These are phyloP conservation scores for Phytophthora cactorum DNA, from an alignment of 352 stramenopile genomes.

Conservation along the genomic window DNA sequence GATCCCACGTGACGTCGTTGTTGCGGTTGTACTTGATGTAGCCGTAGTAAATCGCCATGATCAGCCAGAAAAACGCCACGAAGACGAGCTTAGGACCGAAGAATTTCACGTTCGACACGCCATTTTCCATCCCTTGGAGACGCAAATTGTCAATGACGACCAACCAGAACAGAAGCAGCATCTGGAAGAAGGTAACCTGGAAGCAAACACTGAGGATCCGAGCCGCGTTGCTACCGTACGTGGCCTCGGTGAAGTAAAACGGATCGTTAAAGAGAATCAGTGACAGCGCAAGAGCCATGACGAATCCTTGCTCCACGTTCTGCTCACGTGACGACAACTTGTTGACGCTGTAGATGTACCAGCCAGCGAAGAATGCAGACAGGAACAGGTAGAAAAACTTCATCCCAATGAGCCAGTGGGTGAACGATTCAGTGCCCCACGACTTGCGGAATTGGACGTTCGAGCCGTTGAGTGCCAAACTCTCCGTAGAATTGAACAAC, in stretches of 20 bases:
- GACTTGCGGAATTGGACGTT: slow-evolving; percentile 64
- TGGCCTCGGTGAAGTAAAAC: slow-evolving; percentile 60
- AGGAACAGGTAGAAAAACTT: slow-evolving; percentile 64
- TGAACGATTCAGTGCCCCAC: slow-evolving; percentile 56
- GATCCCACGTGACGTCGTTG: slow-evolving; percentile 59
- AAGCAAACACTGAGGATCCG: slow-evolving; percentile 59
- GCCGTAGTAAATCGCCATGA: slow-evolving; percentile 56
- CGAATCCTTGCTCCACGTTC: slow-evolving; percentile 66
- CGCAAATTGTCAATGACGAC: slow-evolving; percentile 67
- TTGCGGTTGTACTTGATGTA: slow-evolving; percentile 74
- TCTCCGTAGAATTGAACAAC: slow-evolving; percentile 59
- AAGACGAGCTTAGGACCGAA: slow-evolving; percentile 60
- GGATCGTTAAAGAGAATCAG: slow-evolving; percentile 69
- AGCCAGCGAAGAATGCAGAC: slow-evolving; percentile 39
- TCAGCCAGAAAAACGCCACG: slow-evolving; percentile 59
- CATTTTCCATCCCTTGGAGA: slow-evolving; percentile 50
- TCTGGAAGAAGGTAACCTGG: slow-evolving; percentile 67
- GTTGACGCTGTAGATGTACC: slow-evolving; percentile 56
- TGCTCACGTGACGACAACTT: slow-evolving; percentile 54
- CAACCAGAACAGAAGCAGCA: slow-evolving; percentile 65
- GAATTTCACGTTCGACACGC: slow-evolving; percentile 61
- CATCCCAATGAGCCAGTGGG: slow-evolving; percentile 62
- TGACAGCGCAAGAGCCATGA: slow-evolving; percentile 49
- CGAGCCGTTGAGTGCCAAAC: slow-evolving; percentile 40
- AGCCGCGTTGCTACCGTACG: slow-evolving; percentile 52